phyloP scores from a whole-genome alignment of 768 basidiomycete genomes.

The Tulasnella sp. region DNA sequence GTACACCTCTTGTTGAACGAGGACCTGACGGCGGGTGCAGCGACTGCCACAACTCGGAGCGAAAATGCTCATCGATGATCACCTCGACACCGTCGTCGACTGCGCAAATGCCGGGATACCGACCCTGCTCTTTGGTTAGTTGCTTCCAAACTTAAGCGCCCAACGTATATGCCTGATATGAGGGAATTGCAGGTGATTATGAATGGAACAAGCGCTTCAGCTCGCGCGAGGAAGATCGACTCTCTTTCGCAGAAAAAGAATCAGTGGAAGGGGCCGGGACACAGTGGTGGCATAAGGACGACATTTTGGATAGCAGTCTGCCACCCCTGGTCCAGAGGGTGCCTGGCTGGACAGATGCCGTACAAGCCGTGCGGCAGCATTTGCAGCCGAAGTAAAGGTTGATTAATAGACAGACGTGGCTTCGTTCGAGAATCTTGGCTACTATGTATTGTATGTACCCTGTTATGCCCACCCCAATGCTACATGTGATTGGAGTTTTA shows the following conservation, averaged over 20 bases:
- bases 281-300: slow-evolving; percentile 17
- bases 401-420: no score
- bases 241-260: slow-evolving; percentile 23
- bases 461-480: no score
- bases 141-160: slow-evolving; percentile 22
- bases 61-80: slow-evolving; percentile 65
- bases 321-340: slow-evolving; percentile 4
- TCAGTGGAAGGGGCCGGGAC: slow-evolving; percentile 14
- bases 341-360: slow-evolving; percentile 8
- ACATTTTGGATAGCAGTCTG: not conserved
- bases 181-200: slow-evolving; percentile 1
- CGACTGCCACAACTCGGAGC: slow-evolving; percentile 55
- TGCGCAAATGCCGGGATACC: slow-evolving; percentile 40
- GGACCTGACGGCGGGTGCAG: no score
- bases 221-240: slow-evolving; percentile 23
- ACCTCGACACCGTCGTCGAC: slow-evolving; percentile 61
- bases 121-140: slow-evolving; percentile 63
- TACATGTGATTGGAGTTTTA: no score
- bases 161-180: no score
- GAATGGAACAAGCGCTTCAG: slow-evolving; percentile 58
- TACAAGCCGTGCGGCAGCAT: slow-evolving; percentile 2
- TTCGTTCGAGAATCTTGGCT: no score
- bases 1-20: not conserved
- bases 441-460: no score
- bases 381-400: no score